Conservation (phyloP, 352 stramenopile species). For the Phytophthora pseudosyringae region DNA sequence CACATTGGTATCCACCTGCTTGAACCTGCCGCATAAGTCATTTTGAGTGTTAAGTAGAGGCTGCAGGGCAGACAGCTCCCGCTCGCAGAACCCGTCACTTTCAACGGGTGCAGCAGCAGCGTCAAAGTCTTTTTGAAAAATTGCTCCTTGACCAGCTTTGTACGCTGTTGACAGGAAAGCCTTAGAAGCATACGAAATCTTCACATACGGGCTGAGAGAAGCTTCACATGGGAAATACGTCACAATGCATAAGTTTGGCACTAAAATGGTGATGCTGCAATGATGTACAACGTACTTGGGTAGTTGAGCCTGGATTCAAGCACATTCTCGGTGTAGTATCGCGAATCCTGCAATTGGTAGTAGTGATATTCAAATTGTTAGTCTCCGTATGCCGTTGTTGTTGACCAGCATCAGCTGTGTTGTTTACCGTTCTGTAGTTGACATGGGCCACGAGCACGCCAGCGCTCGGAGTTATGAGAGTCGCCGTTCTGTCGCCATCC, state of each 20-base stretch:
- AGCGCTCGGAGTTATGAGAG: conserved; percentile 46
- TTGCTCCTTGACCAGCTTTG: conserved; percentile 44
- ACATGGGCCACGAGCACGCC: conserved; percentile 54
- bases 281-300: conserved; percentile 35
- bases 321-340: conserved; percentile 64
- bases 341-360: conserved; percentile 41
- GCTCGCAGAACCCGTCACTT: conserved; percentile 64
- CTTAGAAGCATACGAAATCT: conserved; percentile 63
- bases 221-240: conserved; percentile 20
- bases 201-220: conserved; percentile 42
- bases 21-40: conserved; percentile 55
- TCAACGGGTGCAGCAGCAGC: conserved; percentile 42
- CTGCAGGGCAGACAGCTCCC: conserved; percentile 49
- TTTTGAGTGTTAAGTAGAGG: conserved; percentile 48
- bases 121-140: conserved; percentile 57
- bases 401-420: not conserved
- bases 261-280: not conserved
- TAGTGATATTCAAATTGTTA: not conserved
- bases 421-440: conserved; percentile 56
- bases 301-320: conserved; percentile 59
- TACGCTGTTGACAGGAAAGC: conserved; percentile 38
- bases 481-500: conserved; percentile 45
- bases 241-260: not conserved
- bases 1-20: conserved; percentile 46
- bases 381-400: not conserved